Percentiles rank a stretch among this genome's conserved stretches.
These are phyloP conservation scores for Aspergillus carbonarius DNA, from an alignment of 2,329 filamentous ascomycete genomes.

Conservation along the genomic window DNA sequence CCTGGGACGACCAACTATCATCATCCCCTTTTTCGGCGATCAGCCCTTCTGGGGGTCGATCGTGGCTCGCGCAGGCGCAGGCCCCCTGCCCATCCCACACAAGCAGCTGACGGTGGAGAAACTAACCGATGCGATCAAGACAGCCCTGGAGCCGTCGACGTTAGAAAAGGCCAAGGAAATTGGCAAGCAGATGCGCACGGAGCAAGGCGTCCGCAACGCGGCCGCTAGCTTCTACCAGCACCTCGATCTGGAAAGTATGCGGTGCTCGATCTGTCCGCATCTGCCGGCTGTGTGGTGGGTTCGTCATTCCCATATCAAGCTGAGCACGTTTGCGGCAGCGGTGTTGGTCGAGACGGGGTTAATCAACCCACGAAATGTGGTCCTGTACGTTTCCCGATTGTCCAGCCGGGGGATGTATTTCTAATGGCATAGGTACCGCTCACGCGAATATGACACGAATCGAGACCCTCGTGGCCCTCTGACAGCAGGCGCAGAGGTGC, in stretches of 20 bases:
- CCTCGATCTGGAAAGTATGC: conserved; percentile 63
- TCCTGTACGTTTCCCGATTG: conserved; percentile 57
- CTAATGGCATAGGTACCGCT: conserved; percentile 44
- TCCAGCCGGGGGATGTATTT: background rate
- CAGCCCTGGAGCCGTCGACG: conserved; percentile 61
- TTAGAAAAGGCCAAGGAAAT: conserved; percentile 57
- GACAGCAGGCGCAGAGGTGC: conserved; percentile 70
- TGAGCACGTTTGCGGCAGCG: conserved; percentile 72
- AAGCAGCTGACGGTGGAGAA: conserved; percentile 66
- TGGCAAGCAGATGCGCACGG: conserved; percentile 64
- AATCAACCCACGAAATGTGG: conserved; percentile 68
- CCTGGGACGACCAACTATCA: conserved; percentile 73
- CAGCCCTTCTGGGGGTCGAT: conserved; percentile 83
- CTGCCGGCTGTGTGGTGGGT: conserved; percentile 74
- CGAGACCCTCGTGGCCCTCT: conserved; percentile 78
- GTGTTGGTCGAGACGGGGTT: conserved; percentile 64
- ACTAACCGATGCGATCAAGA: conserved; percentile 63
- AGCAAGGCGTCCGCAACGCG: conserved; percentile 63
- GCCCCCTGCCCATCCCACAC: conserved; percentile 68
- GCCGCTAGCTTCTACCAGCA: conserved; percentile 70
- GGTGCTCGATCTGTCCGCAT: conserved; percentile 68
- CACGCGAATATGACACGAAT: conserved; percentile 71
- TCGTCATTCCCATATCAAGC: conserved; percentile 62
- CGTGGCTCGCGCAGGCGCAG: conserved; percentile 69
- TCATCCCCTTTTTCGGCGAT: conserved; percentile 85